Evolutionary conservation across 169 alveolate genomes (phyloP).

Genomic region (Perkinsus marinus): DNA sequence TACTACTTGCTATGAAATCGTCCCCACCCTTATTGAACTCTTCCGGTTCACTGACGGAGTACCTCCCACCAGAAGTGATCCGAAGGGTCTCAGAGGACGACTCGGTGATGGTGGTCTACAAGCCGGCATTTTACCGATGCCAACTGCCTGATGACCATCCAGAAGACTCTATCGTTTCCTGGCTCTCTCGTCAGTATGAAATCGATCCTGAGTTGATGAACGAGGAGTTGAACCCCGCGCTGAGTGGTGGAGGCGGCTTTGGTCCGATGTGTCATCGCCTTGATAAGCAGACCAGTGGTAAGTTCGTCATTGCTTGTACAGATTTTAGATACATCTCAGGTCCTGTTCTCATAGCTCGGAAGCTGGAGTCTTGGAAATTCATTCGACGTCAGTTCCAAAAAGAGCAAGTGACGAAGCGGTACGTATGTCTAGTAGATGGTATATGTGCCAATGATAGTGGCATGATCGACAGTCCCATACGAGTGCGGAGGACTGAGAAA

Average conservation of each 20-base stretch:
- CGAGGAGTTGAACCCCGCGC: not conserved
- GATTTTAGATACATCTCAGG: conserved; percentile 24
- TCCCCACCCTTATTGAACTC: not conserved
- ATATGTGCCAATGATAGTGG: not conserved
- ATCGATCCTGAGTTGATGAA: not conserved
- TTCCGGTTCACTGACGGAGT: not conserved
- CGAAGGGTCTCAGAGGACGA: not conserved
- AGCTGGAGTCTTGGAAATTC: conserved; percentile 20
- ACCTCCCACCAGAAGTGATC: not conserved
- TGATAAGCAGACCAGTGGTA: conserved; percentile 8
- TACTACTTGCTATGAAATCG: not conserved
- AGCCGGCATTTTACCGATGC: conserved; percentile 3
- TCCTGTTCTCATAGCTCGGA: conserved; percentile 28
- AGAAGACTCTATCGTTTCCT: not conserved
- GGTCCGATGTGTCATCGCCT: conserved; percentile 8
- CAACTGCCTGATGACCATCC: not conserved
- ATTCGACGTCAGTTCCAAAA: conserved; percentile 29
- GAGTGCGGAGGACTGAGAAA: not conserved
- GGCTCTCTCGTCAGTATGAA: not conserved
- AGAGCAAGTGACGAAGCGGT: conserved; percentile 24
- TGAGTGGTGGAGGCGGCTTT: not conserved
- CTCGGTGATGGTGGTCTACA: not conserved
- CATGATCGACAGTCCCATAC: not conserved
- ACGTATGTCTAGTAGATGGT: conserved; percentile 29
- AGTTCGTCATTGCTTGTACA: conserved; percentile 16